Percentiles rank a stretch among this genome's conserved stretches.
phyloP scores from a whole-genome alignment of 306 rosid species.

The Fragaria nilgerrensis region DNA sequence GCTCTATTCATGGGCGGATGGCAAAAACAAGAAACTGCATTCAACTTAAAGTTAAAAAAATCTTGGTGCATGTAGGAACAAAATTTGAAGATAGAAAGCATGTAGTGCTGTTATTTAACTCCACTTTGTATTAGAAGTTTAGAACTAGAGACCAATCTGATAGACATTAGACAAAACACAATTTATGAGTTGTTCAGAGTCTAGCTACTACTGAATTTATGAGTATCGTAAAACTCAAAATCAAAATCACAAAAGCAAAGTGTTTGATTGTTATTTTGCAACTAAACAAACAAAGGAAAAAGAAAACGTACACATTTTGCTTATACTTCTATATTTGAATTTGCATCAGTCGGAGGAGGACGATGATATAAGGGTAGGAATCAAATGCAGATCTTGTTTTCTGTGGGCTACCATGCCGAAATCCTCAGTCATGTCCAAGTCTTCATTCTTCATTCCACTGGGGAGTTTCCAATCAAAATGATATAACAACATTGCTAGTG shows the following conservation, averaged over 20 bases:
- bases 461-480: constrained; percentile 31
- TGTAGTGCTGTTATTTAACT: no score
- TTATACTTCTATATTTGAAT: background rate
- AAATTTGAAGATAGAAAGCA: no score
- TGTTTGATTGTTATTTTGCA: background rate
- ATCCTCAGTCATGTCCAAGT: constrained; percentile 10
- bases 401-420: background rate
- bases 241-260: background rate
- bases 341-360: background rate
- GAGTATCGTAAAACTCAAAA: no score
- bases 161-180: no score
- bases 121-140: no score
- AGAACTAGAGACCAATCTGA: no score
- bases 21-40: no score
- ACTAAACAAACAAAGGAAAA: background rate
- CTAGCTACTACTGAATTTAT: no score
- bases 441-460: constrained; percentile 1
- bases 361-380: constrained; percentile 10
- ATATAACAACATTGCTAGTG: constrained; percentile 14
- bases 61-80: no score
- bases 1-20: no score
- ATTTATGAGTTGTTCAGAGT: background rate
- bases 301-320: background rate
- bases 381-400: background rate
- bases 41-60: no score